Evolutionary conservation across 805 yeast species (phyloP), one percentile per base, ranked within the genome.

Genomic region (Pichia scutulata): DNA sequence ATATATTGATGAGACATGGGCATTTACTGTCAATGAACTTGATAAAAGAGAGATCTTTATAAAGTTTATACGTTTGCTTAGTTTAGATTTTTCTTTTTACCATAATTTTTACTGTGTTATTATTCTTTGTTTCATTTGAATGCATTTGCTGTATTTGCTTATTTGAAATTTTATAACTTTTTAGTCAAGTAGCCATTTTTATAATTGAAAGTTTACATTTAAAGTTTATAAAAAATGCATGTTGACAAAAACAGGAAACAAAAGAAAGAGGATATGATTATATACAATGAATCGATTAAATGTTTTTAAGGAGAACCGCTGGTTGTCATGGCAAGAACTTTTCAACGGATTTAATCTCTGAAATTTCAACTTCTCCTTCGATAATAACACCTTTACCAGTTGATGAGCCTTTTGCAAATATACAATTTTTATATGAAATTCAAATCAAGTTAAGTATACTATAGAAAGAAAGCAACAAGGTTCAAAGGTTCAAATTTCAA

Each of bases 291-390:
- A 33, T 16, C 19, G n/a, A 36, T 57, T 71, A 76, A 44, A 84
- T 63, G 68, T 90, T 90, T 58, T 72, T 79, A 55, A 92, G 75
- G 55, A 81, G 68, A 61, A 92, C 81, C 61, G 96, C 97, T 39
- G 99, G 98, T 58, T 79, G 78, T 54, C 98, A 98, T 44, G 99
- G n/a, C n/a, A n/a, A n/a, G 99, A 56, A 86, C 84, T 76, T 76
- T 56, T 87, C 96, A 53, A 86, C 74, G 41, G 82, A 77, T 74
- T 86, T 89, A 44, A 83, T 78, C 48, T 77, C 71, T 51, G 77
- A 73, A 56, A 89, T 75, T 57, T 76, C 85, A 52, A 83, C 84
- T 50, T 76, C 78, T 62, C 80, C 85, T 44, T 86, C 90, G 44
- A 89, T 77, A 46, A 80, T 58, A 49, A 86, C 67, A 60, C 89